A percentile compares a stretch with the other conserved stretches of the same genome.
phyloP scores from a whole-genome alignment of 106 monocot genomes.

The Agapanthus africanus region DNA sequence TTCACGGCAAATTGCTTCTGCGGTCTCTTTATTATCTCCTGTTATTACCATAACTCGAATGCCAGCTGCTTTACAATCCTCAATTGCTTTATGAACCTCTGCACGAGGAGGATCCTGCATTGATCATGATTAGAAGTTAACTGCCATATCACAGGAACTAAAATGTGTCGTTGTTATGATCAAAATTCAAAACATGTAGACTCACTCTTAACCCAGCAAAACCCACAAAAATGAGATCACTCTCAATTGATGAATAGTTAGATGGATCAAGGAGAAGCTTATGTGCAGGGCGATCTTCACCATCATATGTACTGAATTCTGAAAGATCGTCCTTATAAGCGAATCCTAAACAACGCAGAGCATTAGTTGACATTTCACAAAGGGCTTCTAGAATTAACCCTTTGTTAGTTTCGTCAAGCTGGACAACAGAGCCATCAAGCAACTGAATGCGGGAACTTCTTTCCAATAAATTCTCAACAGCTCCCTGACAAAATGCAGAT shows the following conservation, averaged over 20 bases:
- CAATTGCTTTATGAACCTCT: constrained; percentile 82
- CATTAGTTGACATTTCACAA: constrained; percentile 61
- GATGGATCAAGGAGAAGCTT: constrained; percentile 63
- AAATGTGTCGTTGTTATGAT: neutral
- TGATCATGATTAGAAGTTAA: constrained; percentile 15
- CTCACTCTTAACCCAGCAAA: constrained; percentile 73
- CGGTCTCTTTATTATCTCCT: constrained; percentile 89
- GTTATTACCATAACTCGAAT: constrained; percentile 87
- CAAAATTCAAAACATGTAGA: constrained; percentile 1
- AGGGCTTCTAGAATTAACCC: constrained; percentile 40
- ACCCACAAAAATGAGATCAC: constrained; percentile 68
- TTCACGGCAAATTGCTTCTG: constrained; percentile 86
- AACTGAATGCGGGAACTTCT: constrained; percentile 59
- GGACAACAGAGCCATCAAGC: constrained; percentile 68
- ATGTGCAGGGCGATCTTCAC: constrained; percentile 79
- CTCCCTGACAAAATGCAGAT: constrained; percentile 46
- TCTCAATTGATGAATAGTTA: constrained; percentile 75
- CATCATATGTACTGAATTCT: constrained; percentile 74
- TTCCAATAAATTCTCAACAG: constrained; percentile 80
- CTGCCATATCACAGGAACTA: constrained; percentile 3
- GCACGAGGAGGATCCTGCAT: constrained; percentile 84
- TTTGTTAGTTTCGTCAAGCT: constrained; percentile 40
- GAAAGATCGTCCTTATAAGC: constrained; percentile 67
- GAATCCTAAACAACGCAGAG: constrained; percentile 86
- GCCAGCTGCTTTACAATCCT: constrained; percentile 80